Evolutionary conservation across 495 filamentous ascomycete genomes (phyloP), one percentile per base, ranked within the genome.

Genomic region (Copromyces sp.): DNA sequence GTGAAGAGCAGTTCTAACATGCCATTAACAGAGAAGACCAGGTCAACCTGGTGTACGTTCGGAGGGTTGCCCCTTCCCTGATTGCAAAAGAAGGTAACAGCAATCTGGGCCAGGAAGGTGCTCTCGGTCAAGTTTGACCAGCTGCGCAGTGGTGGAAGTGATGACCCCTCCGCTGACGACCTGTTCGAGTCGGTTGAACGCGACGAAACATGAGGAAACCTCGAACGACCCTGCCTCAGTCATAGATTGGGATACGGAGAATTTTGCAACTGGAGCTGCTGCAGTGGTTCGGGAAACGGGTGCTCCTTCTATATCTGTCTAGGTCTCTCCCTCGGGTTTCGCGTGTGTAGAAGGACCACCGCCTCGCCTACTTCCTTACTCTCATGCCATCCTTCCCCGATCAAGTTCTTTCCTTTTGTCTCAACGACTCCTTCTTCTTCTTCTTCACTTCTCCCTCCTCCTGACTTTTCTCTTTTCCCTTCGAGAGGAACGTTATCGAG

Each of bases 271-370:
- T 32, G 40, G 38, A 12, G 2, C 38, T 68, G 37, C 35, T 39
- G 39, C 35, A 41, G 68, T 38, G 68, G 41, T 14, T 45, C 40
- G 17, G 17, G 47, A 65, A 68, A 40, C 16, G 39, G 69, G 73
- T 73, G 59, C 71, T 72, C 75, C 72, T 75, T 65, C 75, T 80
- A 80, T 80, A 80, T 78, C 75, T 78, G 75, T 42, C 71, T 68
- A 61, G 41, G 20, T 53, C 69, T 37, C 38, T 61, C 40, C 45
- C 69, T n/a, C 37, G 70, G 70, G 29, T 35, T 65, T 17, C 53
- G 53, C 70, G 47, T 29, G 29, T 32, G 29, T 35, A 29, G 41
- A 68, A 20, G 70, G 16, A 32, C 44, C 44, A 38, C 32, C 44
- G 16, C 24, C 9, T n/a, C 41, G 29, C 44, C 20, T 53, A 53